Conservation (phyloP, 805 yeast genomes). For the Sugiyamaella mastotermitis region DNA sequence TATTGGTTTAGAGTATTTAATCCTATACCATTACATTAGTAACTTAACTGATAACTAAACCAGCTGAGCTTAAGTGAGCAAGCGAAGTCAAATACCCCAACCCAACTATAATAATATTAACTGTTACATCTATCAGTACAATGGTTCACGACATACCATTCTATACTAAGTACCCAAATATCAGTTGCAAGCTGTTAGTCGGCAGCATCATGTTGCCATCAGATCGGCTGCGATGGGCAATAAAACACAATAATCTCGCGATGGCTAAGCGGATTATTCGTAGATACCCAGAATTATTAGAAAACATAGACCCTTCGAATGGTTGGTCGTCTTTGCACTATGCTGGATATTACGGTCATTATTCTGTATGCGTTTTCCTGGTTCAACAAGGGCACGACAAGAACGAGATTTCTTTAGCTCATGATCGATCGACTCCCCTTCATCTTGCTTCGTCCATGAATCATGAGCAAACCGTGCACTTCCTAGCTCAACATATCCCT, state of each 20-base stretch:
- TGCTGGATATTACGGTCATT: constrained; percentile 69
- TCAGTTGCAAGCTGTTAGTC: no score
- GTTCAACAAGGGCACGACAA: constrained; percentile 53
- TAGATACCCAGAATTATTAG: constrained; percentile 62
- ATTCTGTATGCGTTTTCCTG: constrained; percentile 53
- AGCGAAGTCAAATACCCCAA: no score
- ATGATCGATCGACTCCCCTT: constrained; percentile 57
- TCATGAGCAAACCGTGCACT: constrained; percentile 67
- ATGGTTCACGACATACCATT: no score
- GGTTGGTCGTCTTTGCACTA: constrained; percentile 86
- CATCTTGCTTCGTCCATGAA: constrained; percentile 63
- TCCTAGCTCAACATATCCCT: constrained; percentile 61
- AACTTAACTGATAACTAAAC: no score
- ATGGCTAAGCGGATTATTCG: constrained; percentile 61
- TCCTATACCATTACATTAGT: no score
- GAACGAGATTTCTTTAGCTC: constrained; percentile 43
- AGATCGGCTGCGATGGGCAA: constrained; percentile 60
- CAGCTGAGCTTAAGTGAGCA: no score
- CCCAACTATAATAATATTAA: no score
- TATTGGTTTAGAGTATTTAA: no score
- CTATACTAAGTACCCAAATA: no score
- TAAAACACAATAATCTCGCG: constrained; percentile 53
- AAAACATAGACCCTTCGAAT: constrained; percentile 58
- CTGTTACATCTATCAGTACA: no score
- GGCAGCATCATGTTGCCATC: constrained; percentile 30